Conservation (phyloP, 306 rosid species). For the Hippophae tibetana region DNA sequence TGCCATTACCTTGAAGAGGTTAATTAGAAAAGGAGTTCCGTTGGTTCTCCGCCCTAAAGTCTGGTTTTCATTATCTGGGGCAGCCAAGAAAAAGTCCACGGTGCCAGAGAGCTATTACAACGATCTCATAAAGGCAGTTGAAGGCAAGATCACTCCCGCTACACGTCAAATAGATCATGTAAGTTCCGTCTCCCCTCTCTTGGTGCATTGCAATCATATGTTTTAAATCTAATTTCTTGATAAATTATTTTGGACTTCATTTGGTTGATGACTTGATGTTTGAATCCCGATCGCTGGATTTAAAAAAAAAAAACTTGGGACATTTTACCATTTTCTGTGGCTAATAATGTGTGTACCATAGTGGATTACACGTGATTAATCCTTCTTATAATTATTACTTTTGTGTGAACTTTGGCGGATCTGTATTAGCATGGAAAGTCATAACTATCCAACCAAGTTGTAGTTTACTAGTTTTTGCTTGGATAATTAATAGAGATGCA, state of each 20-base stretch:
- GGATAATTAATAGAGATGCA: too few species aligned
- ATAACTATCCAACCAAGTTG: too few species aligned
- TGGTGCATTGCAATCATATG: slow-evolving; percentile 9
- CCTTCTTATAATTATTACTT: too few species aligned
- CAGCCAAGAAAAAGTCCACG: slow-evolving; percentile 95
- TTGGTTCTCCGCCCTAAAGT: slow-evolving; percentile 90
- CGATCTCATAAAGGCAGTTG: slow-evolving; percentile 75
- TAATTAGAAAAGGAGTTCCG: slow-evolving; percentile 89
- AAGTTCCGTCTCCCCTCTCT: slow-evolving; percentile 17
- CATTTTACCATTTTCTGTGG: too few species aligned
- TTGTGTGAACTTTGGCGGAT: too few species aligned
- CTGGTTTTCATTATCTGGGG: slow-evolving; percentile 93
- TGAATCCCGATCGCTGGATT: too few species aligned
- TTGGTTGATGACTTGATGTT: too few species aligned
- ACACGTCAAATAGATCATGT: slow-evolving; percentile 97
- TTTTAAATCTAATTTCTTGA: slow-evolving; percentile 6
- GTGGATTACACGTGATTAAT: too few species aligned
- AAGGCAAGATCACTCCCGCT: slow-evolving; percentile 92
- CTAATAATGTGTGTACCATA: too few species aligned
- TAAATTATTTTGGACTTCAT: background rate
- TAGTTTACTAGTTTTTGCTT: too few species aligned
- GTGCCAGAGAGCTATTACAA: slow-evolving; percentile 94
- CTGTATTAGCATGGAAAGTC: too few species aligned
- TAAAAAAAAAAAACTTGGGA: too few species aligned
- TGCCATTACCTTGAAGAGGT: slow-evolving; percentile 79